These are phyloP conservation scores for Thraustotheca clavata DNA, from an alignment of 352 stramenopile species.

Conservation along the genomic window DNA sequence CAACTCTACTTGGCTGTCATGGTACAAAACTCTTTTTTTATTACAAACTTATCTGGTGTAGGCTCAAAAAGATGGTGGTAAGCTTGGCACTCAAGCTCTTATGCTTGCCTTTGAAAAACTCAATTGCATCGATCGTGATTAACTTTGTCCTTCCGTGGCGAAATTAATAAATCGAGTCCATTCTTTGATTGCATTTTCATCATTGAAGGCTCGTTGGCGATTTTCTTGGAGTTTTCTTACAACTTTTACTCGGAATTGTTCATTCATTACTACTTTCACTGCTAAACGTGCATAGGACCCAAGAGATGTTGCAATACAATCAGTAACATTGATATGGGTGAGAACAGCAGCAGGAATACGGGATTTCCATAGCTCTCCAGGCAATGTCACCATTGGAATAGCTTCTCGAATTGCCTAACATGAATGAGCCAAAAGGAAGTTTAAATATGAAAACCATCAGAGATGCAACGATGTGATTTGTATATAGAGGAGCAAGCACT, in stretches of 20 bases:
- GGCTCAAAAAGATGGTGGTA: slow-evolving; percentile 67
- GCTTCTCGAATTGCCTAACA: slow-evolving; percentile 38
- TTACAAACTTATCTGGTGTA: slow-evolving; percentile 23
- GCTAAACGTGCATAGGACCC: slow-evolving; percentile 47
- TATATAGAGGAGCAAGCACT: slow-evolving; percentile 23
- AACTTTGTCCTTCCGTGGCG: slow-evolving; percentile 15
- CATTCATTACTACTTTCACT: slow-evolving; percentile 40
- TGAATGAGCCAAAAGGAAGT: background rate
- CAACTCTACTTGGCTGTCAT: slow-evolving; percentile 82
- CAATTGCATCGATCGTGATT: slow-evolving; percentile 39
- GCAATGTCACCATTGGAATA: slow-evolving; percentile 54
- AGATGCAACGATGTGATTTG: background rate
- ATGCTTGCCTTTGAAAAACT: slow-evolving; percentile 83
- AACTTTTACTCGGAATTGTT: slow-evolving; percentile 38
- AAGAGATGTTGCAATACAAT: slow-evolving; percentile 37
- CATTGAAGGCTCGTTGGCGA: slow-evolving; percentile 27
- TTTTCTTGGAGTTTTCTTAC: slow-evolving; percentile 33
- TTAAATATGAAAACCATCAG: background rate
- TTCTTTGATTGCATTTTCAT: slow-evolving; percentile 37
- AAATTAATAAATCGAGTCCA: slow-evolving; percentile 70
- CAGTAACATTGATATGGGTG: slow-evolving; percentile 48
- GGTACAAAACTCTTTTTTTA: slow-evolving; percentile 26
- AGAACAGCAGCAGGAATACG: slow-evolving; percentile 60
- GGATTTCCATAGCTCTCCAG: slow-evolving; percentile 46
- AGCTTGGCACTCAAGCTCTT: slow-evolving; percentile 71